Conservation (phyloP, 768 basidiomycete species). For the Termitomyces sp. region DNA sequence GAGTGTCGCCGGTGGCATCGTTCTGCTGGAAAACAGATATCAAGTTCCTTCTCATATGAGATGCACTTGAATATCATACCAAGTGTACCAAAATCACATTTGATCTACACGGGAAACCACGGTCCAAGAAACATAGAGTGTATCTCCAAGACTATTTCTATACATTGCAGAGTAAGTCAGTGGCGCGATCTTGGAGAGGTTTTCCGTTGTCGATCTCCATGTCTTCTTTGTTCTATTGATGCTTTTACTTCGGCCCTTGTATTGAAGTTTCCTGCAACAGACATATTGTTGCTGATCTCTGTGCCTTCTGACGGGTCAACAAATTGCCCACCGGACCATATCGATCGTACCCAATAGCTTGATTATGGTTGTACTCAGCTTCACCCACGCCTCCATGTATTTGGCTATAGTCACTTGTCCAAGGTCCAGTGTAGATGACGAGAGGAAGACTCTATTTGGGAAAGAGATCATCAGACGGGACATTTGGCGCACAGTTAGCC, state of each 20-base stretch:
- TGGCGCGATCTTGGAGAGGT: background rate
- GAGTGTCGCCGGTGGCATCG: background rate
- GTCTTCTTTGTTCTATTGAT: background rate
- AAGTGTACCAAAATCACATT: background rate
- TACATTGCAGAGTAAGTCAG: background rate
- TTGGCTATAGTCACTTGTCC: slow-evolving; percentile 56
- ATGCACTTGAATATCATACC: background rate
- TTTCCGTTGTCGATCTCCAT: no score
- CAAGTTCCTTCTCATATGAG: background rate
- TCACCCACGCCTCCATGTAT: slow-evolving; percentile 41
- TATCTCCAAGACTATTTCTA: background rate
- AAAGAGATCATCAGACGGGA: background rate
- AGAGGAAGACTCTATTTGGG: background rate
- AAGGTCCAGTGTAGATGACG: background rate
- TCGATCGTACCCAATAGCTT: slow-evolving; percentile 36
- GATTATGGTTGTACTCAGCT: slow-evolving; percentile 21
- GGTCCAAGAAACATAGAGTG: background rate
- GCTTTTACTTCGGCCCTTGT: background rate
- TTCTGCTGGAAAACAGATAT: background rate
- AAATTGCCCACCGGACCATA: slow-evolving; percentile 13
- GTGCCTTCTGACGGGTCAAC: background rate
- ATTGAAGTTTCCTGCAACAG: background rate
- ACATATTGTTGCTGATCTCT: background rate
- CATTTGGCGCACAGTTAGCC: background rate
- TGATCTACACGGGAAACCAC: background rate